Evolutionary conservation across 1,139 yeast species (phyloP).

Genomic region (Suhomyces atakaporum): DNA sequence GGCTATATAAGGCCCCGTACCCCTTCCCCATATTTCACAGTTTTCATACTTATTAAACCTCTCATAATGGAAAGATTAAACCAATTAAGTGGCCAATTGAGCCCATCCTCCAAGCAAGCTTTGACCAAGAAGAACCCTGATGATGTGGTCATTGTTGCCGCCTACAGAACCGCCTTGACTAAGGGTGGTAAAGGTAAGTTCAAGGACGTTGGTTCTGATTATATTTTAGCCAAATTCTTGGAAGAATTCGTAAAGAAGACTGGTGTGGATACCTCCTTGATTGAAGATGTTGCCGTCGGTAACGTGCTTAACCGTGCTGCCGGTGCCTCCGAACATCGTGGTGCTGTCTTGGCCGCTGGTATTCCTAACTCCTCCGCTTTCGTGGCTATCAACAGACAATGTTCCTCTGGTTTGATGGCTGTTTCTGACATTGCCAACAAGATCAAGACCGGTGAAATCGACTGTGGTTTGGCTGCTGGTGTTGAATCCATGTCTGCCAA

Average conservation of each 20-base stretch:
- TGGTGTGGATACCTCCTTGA: slow-evolving; percentile 61
- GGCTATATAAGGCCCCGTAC: slow-evolving; percentile 5
- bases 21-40: slow-evolving; percentile 6
- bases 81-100: slow-evolving; percentile 59
- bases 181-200: slow-evolving; percentile 84
- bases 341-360: slow-evolving; percentile 59
- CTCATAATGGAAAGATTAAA: slow-evolving; percentile 58
- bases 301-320: slow-evolving; percentile 89
- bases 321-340: slow-evolving; percentile 90
- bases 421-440: slow-evolving; percentile 87
- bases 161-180: slow-evolving; percentile 87
- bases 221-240: slow-evolving; percentile 64
- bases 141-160: slow-evolving; percentile 84
- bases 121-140: slow-evolving; percentile 65
- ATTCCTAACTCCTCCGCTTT: slow-evolving; percentile 66
- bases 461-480: slow-evolving; percentile 88
- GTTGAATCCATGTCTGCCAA: slow-evolving; percentile 88
- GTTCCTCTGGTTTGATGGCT: slow-evolving; percentile 92
- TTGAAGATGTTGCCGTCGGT: slow-evolving; percentile 86
- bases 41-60: neutral
- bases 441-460: slow-evolving; percentile 84
- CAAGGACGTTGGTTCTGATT: slow-evolving; percentile 76
- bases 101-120: slow-evolving; percentile 47
- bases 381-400: slow-evolving; percentile 85
- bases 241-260: slow-evolving; percentile 60